Base-by-base conservation (phyloP, 73 alveolate genomes). In the Blepharisma stoltei region DNA sequence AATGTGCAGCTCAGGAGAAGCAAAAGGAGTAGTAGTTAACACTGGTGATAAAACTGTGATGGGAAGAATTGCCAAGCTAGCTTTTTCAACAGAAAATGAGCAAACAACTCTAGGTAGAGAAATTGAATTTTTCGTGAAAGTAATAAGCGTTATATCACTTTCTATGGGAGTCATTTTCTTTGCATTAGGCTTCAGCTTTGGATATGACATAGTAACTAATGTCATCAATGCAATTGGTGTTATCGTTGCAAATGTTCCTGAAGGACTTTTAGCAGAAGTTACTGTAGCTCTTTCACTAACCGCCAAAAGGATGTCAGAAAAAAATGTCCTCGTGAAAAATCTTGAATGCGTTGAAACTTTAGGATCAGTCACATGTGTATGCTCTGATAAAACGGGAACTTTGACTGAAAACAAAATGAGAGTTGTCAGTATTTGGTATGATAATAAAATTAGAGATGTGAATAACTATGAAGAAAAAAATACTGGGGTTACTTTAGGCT, bases 311-410 rank as follows among this genome's bases (percentile, higher is more conserved):
- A 88, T 95, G 95, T 94, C 97, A 6, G 70, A 82, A 23, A 82
- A 93, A 79, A 85, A 87, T 67, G 97, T 95, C 6, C 82, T 95
- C 83, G 99, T 93, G 38, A 95, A 95, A 88, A 95, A 95, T 87
- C 87, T 95, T 54, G 96, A 95, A 80, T 84, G 97, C 44, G 98
- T 95, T 54, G 99, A 95, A 78, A 95, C 99, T 5, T 88, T 95
- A 48, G 98, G 99, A 38, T 93, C 99, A 8, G 92, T 97, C 6
- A 88, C 99, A 7, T 95, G 99, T 67, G 93, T 95, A 43, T 95
- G 99, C 86, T 93, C 98, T 6, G 99, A 95, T 84, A 95, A 95
- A 68, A 95, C 99, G 50, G 99, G 99, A 68, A 95, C 99, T 23
- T 88, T 95, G 32, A 95, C 99, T 47, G 90, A 95, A 83, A 95